Evolutionary conservation across 257 asterid genomes (phyloP).

Genomic region (Cinchona pubescens): DNA sequence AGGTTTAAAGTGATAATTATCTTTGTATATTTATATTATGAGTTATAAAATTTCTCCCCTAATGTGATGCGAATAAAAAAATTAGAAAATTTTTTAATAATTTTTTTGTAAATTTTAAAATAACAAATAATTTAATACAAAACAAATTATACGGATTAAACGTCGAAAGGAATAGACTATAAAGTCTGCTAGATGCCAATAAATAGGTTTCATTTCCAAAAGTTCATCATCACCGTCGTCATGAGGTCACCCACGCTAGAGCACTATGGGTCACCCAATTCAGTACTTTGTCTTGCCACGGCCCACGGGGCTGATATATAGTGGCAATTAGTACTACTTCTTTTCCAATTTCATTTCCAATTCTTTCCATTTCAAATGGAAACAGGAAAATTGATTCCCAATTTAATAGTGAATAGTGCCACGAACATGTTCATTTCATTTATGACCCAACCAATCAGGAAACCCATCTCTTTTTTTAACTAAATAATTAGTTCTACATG

Average conservation of each 20-base stretch:
- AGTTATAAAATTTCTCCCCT: no score
- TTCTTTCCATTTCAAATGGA: neutral
- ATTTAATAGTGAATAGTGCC: neutral
- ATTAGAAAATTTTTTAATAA: no score
- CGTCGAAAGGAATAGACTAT: no score
- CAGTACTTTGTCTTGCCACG: neutral
- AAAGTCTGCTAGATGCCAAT: neutral
- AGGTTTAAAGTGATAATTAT: no score
- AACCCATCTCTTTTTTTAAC: neutral
- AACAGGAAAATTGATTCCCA: neutral
- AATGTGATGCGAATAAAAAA: no score
- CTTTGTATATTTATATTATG: no score
- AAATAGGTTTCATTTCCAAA: neutral
- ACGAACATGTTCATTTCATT: neutral
- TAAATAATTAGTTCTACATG: neutral
- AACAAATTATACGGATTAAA: no score
- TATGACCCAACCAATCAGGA: neutral
- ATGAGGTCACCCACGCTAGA: slow-evolving; percentile 14
- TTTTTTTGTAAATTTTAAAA: no score
- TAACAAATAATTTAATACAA: no score
- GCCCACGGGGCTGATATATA: neutral
- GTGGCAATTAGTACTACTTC: no score
- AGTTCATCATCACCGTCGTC: slow-evolving; percentile 6
- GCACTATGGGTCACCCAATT: neutral
- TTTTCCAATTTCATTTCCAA: neutral